Base-by-base conservation (phyloP, 2,329 filamentous ascomycete genomes). In the Hypomyces rosellus region DNA sequence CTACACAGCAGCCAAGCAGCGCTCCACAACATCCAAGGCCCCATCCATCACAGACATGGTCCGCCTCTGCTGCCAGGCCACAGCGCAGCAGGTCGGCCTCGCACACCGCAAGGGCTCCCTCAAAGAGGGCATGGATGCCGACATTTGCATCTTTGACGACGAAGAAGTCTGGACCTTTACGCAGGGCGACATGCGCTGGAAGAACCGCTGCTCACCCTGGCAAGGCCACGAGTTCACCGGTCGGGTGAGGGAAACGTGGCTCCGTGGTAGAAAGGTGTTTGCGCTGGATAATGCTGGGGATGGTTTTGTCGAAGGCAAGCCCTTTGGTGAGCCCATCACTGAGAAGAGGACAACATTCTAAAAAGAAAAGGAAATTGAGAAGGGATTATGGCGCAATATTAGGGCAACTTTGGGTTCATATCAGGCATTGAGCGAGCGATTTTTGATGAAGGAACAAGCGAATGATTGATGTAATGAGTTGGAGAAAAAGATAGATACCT, bases 71-170 rank as follows among this genome's bases (percentile, higher is more conserved):
- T 87, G 86, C 59, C 78, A 83, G 61, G 92, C 92, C 59, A 96
- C 93, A 1, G 89, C 93, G 0, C 76, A 78, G 62, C 93, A 99
- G 66, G 89, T 97, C 12, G 93, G 93, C 0, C 75, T 97, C 3
- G 76, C 86, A 52, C 80, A 88, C 58, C 77, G 76, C 57, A 96
- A 96, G 71, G 91, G 91, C 18, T 82, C 85, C 48, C 69, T 96
- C 34, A 78, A 76, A 46, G 84, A 82, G 0, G 91, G 90, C 1
- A 85, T 88, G 68, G 91, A 96, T 69, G 91, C 85, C 3, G 91
- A 96, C 66, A 76, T 96, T 34, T 91, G 88, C 59, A 84, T 97
- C 14, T 96, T 97, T 65, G 92, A 97, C 64, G 89, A 95, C 55
- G 71, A 77, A n/a, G 83, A 82, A 18, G 78, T 80, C 58, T 99